These are phyloP conservation scores for Usnea hakonensis DNA, from an alignment of 495 filamentous ascomycete genomes.

Conservation along the genomic window DNA sequence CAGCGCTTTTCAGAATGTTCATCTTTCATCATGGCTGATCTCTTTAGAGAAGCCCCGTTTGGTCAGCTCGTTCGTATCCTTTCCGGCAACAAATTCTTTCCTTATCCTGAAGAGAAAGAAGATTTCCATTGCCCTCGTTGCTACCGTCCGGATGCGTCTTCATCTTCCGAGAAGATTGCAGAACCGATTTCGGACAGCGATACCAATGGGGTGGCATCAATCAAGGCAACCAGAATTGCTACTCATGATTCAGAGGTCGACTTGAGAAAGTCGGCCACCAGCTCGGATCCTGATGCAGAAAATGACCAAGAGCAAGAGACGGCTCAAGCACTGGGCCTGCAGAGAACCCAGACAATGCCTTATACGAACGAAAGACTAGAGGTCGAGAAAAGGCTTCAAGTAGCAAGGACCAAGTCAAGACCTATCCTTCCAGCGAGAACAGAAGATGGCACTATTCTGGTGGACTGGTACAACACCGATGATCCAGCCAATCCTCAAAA, in stretches of 20 bases:
- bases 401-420: neutral
- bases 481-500: conserved; percentile 38
- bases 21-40: conserved; percentile 12
- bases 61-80: conserved; percentile 30
- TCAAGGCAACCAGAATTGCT: neutral
- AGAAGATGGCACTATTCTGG: conserved; percentile 19
- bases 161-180: conserved; percentile 15
- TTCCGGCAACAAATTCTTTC: conserved; percentile 22
- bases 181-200: conserved; percentile 16
- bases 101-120: conserved; percentile 28
- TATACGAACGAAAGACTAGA: conserved; percentile 4
- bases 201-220: neutral
- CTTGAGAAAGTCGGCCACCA: conserved; percentile 20
- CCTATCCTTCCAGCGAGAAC: conserved; percentile 9
- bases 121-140: conserved; percentile 9
- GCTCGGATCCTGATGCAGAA: conserved; percentile 21
- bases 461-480: conserved; percentile 23
- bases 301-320: conserved; percentile 18
- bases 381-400: conserved; percentile 21
- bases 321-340: neutral
- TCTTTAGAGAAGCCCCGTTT: conserved; percentile 23
- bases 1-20: neutral
- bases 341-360: conserved; percentile 7
- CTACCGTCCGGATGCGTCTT: neutral
- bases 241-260: conserved; percentile 16